Conservation (phyloP, 1,284 basidiomycete genomes). For the Vanrija sp. region DNA sequence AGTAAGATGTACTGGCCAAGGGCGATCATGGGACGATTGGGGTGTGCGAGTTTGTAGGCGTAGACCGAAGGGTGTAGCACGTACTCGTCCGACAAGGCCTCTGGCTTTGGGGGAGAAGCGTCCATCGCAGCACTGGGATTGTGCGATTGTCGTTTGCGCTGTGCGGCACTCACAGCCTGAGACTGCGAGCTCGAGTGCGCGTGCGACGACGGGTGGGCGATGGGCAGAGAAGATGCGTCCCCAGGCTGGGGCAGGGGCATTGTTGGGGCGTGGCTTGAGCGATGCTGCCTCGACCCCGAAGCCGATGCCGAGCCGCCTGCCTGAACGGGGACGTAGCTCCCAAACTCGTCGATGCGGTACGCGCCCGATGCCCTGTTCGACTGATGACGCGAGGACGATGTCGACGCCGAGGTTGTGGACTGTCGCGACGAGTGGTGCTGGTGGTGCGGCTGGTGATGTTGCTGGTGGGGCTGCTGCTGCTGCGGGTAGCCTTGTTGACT, state of each 20-base stretch:
- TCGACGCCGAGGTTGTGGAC: slow-evolving; percentile 15
- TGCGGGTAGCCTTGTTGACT: neutral
- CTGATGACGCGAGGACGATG: slow-evolving; percentile 12
- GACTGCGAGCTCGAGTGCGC: slow-evolving; percentile 20
- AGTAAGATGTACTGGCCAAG: slow-evolving; percentile 93
- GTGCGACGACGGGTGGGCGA: slow-evolving; percentile 25
- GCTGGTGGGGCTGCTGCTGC: no score
- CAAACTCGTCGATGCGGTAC: slow-evolving; percentile 15
- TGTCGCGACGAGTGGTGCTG: slow-evolving; percentile 5
- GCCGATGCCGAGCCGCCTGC: neutral
- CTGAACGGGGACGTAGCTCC: slow-evolving; percentile 9
- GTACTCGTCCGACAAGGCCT: slow-evolving; percentile 46
- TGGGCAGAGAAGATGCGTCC: slow-evolving; percentile 24
- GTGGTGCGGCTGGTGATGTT: neutral
- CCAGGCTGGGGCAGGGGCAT: slow-evolving; percentile 29
- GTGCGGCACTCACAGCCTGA: slow-evolving; percentile 2
- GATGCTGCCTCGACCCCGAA: slow-evolving; percentile 3
- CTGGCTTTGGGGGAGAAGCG: slow-evolving; percentile 35
- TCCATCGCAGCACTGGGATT: slow-evolving; percentile 35
- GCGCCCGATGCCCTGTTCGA: no score
- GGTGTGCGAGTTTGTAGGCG: slow-evolving; percentile 78
- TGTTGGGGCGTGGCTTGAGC: slow-evolving; percentile 22
- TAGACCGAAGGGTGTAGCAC: slow-evolving; percentile 72
- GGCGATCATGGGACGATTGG: slow-evolving; percentile 77
- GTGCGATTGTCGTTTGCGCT: slow-evolving; percentile 44